Conservation (phyloP, 176 grass and related monocot species). For the Echinochloa phyllopogon region DNA sequence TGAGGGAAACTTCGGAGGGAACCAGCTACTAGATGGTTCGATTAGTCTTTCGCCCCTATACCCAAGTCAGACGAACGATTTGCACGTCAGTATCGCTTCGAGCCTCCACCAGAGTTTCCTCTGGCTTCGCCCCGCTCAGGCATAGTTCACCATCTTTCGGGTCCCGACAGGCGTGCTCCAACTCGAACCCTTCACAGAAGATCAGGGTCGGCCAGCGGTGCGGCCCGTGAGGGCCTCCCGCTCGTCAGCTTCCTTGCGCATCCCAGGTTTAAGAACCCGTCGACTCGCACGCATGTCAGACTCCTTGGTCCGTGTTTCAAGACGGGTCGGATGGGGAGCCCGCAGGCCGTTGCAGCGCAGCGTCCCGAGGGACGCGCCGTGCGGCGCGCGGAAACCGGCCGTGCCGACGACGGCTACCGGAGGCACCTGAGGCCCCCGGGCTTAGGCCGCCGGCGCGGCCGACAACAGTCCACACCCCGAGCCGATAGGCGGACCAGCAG, state of each 20-base stretch:
- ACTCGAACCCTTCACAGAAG: constrained; percentile 82
- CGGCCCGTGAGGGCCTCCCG: no score
- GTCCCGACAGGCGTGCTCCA: constrained; percentile 68
- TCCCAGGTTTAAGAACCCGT: no score
- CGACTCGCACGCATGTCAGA: constrained; percentile 48
- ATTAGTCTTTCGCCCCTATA: constrained; percentile 49
- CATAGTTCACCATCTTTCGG: constrained; percentile 65
- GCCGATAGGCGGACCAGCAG: no score
- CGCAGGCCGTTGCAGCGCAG: no score
- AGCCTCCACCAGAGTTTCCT: constrained; percentile 76
- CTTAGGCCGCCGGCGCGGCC: no score
- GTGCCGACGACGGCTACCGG: no score
- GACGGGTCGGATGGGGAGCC: constrained; percentile 73
- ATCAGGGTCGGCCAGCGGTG: constrained; percentile 61
- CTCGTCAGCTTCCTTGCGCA: no score
- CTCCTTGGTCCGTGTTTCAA: constrained; percentile 89
- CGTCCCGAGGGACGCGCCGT: no score
- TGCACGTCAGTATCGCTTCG: constrained; percentile 56
- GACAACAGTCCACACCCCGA: no score
- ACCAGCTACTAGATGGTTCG: constrained; percentile 54
- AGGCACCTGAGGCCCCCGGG: no score
- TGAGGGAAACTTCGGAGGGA: constrained; percentile 49
- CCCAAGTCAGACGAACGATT: constrained; percentile 27
- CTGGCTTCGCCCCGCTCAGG: constrained; percentile 71
- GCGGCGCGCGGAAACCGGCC: no score